Evolutionary conservation across 768 basidiomycete species (phyloP).

Genomic region (Auriscalpium microsporum): DNA sequence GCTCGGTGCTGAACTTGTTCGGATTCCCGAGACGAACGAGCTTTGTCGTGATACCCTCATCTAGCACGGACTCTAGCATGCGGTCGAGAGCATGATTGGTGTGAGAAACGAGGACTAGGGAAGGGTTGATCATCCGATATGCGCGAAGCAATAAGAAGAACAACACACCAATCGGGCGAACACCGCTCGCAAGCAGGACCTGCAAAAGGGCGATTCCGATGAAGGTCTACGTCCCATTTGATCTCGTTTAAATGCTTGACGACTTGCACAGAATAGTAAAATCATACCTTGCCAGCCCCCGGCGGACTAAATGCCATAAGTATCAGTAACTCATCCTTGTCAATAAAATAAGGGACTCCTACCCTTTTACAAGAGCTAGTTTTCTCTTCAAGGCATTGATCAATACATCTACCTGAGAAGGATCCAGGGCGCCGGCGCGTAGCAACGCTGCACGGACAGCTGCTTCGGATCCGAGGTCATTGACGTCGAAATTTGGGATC

Average conservation of each 20-base stretch:
- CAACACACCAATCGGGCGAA: constrained; percentile 39
- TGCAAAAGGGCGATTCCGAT: constrained; percentile 64
- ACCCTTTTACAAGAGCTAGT: constrained; percentile 69
- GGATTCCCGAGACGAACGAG: constrained; percentile 53
- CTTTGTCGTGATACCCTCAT: constrained; percentile 51
- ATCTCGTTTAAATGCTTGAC: no score
- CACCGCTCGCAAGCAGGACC: constrained; percentile 44
- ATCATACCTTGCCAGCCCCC: constrained; percentile 63
- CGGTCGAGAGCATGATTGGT: constrained; percentile 80
- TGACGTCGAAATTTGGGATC: constrained; percentile 30
- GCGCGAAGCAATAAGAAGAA: background rate
- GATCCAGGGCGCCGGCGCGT: constrained; percentile 47
- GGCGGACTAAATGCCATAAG: constrained; percentile 47
- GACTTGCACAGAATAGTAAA: no score
- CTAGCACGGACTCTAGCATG: constrained; percentile 55
- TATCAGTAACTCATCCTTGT: background rate
- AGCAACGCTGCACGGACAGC: constrained; percentile 38
- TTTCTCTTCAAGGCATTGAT: constrained; percentile 53
- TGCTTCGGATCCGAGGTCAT: constrained; percentile 34
- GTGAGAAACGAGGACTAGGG: constrained; percentile 43
- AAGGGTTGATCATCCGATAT: no score
- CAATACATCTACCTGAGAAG: constrained; percentile 63
- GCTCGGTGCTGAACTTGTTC: constrained; percentile 49
- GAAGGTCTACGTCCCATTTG: constrained; percentile 36
- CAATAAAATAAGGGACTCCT: background rate